Evolutionary conservation across 2,329 filamentous ascomycete genomes (phyloP), one percentile per base, ranked within the genome.

Genomic region (Nemania sp.): DNA sequence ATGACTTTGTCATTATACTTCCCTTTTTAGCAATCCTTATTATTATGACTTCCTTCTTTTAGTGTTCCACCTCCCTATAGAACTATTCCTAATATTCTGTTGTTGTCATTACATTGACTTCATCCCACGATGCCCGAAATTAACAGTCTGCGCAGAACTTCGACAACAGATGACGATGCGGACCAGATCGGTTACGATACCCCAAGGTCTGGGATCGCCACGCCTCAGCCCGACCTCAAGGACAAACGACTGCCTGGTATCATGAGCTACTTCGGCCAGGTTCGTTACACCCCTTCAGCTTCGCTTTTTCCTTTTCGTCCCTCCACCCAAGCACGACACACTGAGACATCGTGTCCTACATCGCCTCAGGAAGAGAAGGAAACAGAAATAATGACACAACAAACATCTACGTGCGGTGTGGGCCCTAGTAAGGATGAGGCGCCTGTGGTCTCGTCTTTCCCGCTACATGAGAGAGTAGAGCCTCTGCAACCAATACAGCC

Each of bases 261-360:
- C 85, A 92, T 96, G 88, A 97, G 92, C 86, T 98, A 96, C 87
- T 97, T 98, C 88, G 92, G 92, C 85, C 96, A 99, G 95, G 96
- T 99, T 97, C 91, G 96, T 98, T 88, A 88, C 87, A 89, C 88
- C 85, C 89, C 90, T 90, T 87, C 88, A 87, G 82, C 84, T 79
- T 81, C 80, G 76, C 79, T 79, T 74, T 80, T 78, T 74, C 75
- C 79, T 74, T 80, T 79, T 74, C 56, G 45, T 66, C 77, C 77
- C 77, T 78, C 75, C 72, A 76, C 79, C 79, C 76, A 80, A 80
- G 75, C 80, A 78, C 76, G 77, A 76, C 78, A 79, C 73, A 75
- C 79, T 75, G 75, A 77, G 69, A 70, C 70, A 70, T 74, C 69
- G 74, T 76, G 68, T 77, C 76, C 78, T 76, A 71, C 77, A 70